Evolutionary conservation across 2,329 filamentous ascomycete genomes (phyloP).

Genomic region (Stachybotrys chartarum): DNA sequence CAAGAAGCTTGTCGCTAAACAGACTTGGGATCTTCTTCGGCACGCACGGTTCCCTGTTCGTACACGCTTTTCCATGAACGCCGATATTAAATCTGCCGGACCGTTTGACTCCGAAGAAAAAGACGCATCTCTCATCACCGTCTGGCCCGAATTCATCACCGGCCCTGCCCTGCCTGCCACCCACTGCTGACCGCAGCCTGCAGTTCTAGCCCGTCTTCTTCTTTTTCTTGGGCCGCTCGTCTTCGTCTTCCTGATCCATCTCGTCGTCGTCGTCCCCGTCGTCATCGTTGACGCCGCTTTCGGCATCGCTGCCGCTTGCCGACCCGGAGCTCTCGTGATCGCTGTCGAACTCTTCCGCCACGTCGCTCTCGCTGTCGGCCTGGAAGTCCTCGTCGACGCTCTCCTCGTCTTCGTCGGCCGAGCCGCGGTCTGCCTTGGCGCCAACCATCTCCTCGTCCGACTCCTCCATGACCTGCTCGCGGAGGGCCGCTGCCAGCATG

Average conservation of each 20-base stretch:
- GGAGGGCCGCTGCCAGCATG: slow-evolving; percentile 70
- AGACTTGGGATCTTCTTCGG: neutral
- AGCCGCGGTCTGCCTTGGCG: slow-evolving; percentile 69
- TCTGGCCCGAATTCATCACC: neutral
- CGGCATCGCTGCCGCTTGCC: slow-evolving; percentile 52
- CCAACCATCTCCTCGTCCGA: slow-evolving; percentile 77
- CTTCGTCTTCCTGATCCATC: slow-evolving; percentile 33
- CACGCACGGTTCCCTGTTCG: neutral
- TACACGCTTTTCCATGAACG: neutral
- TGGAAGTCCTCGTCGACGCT: slow-evolving; percentile 94
- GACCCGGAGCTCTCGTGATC: slow-evolving; percentile 79
- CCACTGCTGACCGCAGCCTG: too few relatives aligned
- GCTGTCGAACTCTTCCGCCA: slow-evolving; percentile 93
- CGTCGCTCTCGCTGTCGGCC: slow-evolving; percentile 86
- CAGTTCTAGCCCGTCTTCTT: slow-evolving; percentile 27
- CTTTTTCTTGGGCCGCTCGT: slow-evolving; percentile 44
- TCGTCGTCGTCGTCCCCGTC: slow-evolving; percentile 34
- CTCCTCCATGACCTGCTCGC: slow-evolving; percentile 74
- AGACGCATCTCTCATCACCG: neutral
- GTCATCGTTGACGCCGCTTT: slow-evolving; percentile 40
- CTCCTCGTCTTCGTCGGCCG: slow-evolving; percentile 93
- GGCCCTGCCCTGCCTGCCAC: neutral
- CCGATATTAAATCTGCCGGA: neutral
- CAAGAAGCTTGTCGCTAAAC: too few relatives aligned
- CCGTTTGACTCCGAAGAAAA: neutral